Conservation (phyloP, 768 basidiomycete genomes). For the Lactarius trivialis region DNA sequence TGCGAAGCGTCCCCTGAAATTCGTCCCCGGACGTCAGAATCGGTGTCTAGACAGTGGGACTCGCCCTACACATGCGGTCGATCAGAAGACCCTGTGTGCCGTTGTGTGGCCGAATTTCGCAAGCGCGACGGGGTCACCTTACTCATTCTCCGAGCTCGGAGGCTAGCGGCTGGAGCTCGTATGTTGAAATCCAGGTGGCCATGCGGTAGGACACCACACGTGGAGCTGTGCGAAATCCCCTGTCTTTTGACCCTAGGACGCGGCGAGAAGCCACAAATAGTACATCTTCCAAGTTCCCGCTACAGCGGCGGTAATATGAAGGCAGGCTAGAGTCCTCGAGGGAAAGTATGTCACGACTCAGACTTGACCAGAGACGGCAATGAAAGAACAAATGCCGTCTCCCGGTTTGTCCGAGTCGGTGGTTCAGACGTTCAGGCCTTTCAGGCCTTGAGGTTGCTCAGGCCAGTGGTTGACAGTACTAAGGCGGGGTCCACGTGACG, state of each 20-base stretch:
- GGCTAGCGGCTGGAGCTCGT: neutral
- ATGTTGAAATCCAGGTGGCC: neutral
- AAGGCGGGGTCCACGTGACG: neutral
- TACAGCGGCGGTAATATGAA: constrained; percentile 3
- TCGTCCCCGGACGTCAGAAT: neutral
- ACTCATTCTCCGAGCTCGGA: neutral
- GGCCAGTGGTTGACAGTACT: too few species aligned
- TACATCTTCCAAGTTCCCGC: neutral
- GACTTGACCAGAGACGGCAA: neutral
- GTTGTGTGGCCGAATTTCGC: neutral
- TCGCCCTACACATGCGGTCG: constrained; percentile 3
- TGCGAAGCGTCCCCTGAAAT: constrained; percentile 1
- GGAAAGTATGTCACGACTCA: neutral
- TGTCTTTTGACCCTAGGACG: constrained; percentile 14
- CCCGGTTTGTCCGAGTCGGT: neutral
- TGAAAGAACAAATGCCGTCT: neutral
- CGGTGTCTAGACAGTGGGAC: neutral
- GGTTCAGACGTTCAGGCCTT: neutral
- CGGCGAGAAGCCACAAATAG: neutral
- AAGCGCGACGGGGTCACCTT: neutral
- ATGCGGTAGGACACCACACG: constrained; percentile 2
- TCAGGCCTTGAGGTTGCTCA: neutral
- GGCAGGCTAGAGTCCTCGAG: neutral
- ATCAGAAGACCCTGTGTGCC: constrained; percentile 5
- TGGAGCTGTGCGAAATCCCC: constrained; percentile 3